Evolutionary conservation across 306 rosid species (phyloP).

Genomic region (Morella rubra): DNA sequence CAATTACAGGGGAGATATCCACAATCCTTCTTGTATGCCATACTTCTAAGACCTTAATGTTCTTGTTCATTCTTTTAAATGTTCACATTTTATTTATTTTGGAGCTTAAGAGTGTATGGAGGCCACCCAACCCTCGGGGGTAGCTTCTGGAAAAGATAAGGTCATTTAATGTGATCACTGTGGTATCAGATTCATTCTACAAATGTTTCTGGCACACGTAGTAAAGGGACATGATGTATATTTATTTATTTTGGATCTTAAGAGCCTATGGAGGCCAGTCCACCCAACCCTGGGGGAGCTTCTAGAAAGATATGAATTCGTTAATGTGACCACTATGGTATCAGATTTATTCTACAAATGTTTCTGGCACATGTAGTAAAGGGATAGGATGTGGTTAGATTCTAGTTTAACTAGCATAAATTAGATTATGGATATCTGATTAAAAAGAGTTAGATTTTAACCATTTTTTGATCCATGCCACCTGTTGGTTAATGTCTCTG

Average conservation of each 20-base stretch:
- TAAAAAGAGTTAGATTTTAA: not conserved
- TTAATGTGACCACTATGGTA: not conserved
- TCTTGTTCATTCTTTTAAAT: not conserved
- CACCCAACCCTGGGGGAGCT: no score
- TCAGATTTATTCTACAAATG: not conserved
- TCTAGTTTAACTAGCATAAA: conserved; percentile 1
- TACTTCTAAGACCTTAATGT: not conserved
- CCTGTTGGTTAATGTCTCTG: not conserved
- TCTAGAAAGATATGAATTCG: not conserved
- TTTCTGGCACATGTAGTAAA: not conserved
- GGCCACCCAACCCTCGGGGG: not conserved
- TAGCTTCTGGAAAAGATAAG: not conserved
- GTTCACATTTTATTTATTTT: not conserved
- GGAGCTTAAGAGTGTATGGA: not conserved
- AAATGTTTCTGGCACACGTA: not conserved
- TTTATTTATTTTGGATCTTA: no score
- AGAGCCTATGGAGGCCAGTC: no score
- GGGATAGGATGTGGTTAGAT: not conserved
- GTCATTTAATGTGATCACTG: not conserved
- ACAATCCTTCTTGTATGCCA: conserved; percentile 44
- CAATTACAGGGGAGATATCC: conserved; percentile 68
- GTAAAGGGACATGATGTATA: not conserved
- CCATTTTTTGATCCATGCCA: not conserved
- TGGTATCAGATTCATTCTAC: not conserved
- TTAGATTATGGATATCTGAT: not conserved